phyloP scores from a whole-genome alignment of 192 early-diverging fungal genomes.

The Cetraspora pellucida region DNA sequence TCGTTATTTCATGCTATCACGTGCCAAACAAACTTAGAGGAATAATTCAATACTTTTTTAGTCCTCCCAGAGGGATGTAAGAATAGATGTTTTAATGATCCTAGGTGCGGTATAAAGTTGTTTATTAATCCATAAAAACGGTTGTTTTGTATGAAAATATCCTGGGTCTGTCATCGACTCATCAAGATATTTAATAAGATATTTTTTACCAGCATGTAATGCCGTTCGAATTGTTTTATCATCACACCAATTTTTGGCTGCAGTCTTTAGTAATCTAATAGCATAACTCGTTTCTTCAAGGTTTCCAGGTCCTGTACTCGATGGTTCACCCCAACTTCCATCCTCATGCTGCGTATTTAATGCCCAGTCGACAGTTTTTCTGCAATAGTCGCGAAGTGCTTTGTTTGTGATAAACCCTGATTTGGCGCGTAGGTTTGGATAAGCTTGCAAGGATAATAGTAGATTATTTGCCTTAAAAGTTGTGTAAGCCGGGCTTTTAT shows the following conservation, averaged over 20 bases:
- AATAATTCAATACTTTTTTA: not conserved
- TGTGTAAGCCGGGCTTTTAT: not conserved
- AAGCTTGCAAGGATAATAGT: not conserved
- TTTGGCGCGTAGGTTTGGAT: not conserved
- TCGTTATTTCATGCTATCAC: no score
- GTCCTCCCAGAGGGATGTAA: constrained; percentile 19
- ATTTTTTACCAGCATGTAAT: not conserved
- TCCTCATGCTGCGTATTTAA: constrained; percentile 20
- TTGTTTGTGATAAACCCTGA: not conserved
- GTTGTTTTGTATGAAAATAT: constrained; percentile 17
- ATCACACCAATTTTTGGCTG: not conserved
- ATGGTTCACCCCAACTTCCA: constrained; percentile 30
- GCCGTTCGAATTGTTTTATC: not conserved
- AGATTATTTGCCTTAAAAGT: constrained; percentile 1
- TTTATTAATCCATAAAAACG: constrained; percentile 23
- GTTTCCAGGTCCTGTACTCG: not conserved
- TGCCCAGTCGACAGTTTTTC: constrained; percentile 8
- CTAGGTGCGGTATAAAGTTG: constrained; percentile 10
- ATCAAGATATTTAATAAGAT: not conserved
- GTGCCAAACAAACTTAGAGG: no score
- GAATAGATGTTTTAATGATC: constrained; percentile 11
- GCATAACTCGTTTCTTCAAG: constrained; percentile 28
- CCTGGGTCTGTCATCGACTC: constrained; percentile 4
- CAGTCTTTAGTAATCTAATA: constrained; percentile 8
- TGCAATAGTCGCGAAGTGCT: not conserved